Evolutionary conservation across 2,329 filamentous ascomycete genomes (phyloP).

Genomic region (Cladophialophora immunda): DNA sequence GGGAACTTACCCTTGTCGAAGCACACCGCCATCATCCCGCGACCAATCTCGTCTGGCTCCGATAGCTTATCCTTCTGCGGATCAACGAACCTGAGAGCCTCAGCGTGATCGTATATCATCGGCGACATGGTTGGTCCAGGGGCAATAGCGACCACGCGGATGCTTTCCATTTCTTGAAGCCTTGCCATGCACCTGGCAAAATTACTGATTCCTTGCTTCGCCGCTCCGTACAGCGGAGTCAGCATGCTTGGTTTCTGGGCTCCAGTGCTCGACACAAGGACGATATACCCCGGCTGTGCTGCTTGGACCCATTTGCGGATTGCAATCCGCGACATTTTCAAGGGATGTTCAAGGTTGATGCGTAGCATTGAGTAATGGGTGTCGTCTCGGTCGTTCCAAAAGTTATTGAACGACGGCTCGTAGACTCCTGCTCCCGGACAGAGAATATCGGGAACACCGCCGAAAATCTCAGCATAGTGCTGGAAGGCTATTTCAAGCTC

Average conservation of each 20-base stretch:
- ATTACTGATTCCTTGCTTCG: constrained; percentile 58
- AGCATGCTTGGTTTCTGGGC: constrained; percentile 51
- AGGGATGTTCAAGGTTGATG: constrained; percentile 61
- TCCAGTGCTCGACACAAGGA: constrained; percentile 59
- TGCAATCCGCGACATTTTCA: constrained; percentile 60
- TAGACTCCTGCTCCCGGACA: constrained; percentile 52
- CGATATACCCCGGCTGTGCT: constrained; percentile 40
- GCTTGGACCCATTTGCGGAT: constrained; percentile 41
- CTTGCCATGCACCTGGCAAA: constrained; percentile 59
- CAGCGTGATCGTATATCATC: constrained; percentile 25
- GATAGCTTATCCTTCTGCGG: constrained; percentile 23
- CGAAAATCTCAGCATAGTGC: constrained; percentile 58
- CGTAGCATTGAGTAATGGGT: constrained; percentile 55
- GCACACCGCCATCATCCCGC: constrained; percentile 24
- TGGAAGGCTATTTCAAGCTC: constrained; percentile 60
- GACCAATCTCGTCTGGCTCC: constrained; percentile 18
- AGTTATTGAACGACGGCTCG: constrained; percentile 54
- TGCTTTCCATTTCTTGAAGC: constrained; percentile 58
- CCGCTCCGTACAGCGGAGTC: constrained; percentile 57
- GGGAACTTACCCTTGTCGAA: constrained; percentile 16
- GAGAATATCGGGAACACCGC: constrained; percentile 56
- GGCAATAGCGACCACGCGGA: constrained; percentile 67
- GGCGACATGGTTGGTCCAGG: constrained; percentile 49
- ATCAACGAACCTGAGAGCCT: constrained; percentile 24
- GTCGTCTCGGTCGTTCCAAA: constrained; percentile 55